phyloP scores from a whole-genome alignment of 2,329 filamentous ascomycete genomes.

The Fusarium floridanum region DNA sequence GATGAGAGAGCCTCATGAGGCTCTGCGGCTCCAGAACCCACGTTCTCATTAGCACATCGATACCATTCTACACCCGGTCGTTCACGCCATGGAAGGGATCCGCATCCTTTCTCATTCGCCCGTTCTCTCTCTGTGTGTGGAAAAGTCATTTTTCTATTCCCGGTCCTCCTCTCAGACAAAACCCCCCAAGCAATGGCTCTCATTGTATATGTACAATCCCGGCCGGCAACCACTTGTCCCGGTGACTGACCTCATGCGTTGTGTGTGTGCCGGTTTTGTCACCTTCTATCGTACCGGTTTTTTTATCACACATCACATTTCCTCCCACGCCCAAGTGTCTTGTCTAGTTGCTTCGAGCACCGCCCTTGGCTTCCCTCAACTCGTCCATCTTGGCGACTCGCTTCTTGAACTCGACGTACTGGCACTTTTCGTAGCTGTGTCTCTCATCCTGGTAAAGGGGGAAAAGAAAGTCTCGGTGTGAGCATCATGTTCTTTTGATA shows the following conservation, averaged over 20 bases:
- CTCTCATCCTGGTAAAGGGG: conserved; percentile 79
- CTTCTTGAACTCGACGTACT: conserved; percentile 99
- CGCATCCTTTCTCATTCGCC: conserved; percentile 23
- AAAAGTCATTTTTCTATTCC: conserved; percentile 45
- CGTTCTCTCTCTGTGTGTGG: conserved; percentile 23
- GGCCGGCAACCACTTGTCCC: conserved; percentile 33
- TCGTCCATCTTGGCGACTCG: conserved; percentile 99
- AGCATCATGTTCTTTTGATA: conserved; percentile 30
- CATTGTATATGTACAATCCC: conserved; percentile 50
- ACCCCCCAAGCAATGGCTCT: conserved; percentile 25
- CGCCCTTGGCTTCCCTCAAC: conserved; percentile 85
- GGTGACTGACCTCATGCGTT: conserved; percentile 5
- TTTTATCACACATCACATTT: background rate
- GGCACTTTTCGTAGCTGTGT: conserved; percentile 99
- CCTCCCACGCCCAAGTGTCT: too few relatives aligned
- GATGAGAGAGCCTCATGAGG: conserved; percentile 33
- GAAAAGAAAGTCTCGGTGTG: conserved; percentile 33
- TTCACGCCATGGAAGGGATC: conserved; percentile 35
- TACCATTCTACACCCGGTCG: conserved; percentile 29
- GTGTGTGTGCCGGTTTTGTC: conserved; percentile 12
- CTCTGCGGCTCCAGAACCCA: conserved; percentile 27
- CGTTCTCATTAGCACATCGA: conserved; percentile 45
- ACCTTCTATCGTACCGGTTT: background rate
- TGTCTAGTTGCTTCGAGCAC: conserved; percentile 83
- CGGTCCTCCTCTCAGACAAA: conserved; percentile 40